These are phyloP conservation scores for Botryotinia convoluta DNA, from an alignment of 2,329 filamentous ascomycete genomes.

Conservation along the genomic window DNA sequence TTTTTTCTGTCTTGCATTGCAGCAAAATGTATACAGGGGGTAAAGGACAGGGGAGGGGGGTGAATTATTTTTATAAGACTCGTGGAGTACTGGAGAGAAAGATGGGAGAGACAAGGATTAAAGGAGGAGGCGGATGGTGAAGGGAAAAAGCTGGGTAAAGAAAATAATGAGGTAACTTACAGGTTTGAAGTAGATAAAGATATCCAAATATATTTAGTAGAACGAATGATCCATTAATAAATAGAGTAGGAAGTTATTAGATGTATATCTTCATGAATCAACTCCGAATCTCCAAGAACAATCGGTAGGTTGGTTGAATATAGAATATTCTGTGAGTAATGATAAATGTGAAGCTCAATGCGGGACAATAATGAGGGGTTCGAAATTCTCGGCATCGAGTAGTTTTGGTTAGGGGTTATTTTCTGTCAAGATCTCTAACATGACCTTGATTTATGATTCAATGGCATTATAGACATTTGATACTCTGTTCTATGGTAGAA, in stretches of 20 bases:
- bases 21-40: not conserved
- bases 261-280: not conserved
- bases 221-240: not conserved
- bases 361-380: conserved; percentile 16
- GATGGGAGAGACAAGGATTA: conserved; percentile 9
- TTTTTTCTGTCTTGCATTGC: conserved; percentile 12
- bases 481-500: not conserved
- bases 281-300: not conserved
- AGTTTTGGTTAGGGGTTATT: not conserved
- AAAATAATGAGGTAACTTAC: not conserved
- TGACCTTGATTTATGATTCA: not conserved
- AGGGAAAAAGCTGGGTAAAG: not conserved
- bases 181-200: not conserved
- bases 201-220: not conserved
- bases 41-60: not conserved
- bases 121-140: not conserved
- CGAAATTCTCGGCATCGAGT: not conserved
- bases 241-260: not conserved
- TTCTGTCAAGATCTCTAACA: not conserved
- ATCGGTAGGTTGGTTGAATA: not conserved
- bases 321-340: not conserved
- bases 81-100: conserved; percentile 4
- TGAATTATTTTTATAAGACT: not conserved
- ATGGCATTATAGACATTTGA: not conserved
- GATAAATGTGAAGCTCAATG: conserved; percentile 1